Conservation (phyloP, 2,329 filamentous ascomycete genomes). For the Metarhizium rileyi region DNA sequence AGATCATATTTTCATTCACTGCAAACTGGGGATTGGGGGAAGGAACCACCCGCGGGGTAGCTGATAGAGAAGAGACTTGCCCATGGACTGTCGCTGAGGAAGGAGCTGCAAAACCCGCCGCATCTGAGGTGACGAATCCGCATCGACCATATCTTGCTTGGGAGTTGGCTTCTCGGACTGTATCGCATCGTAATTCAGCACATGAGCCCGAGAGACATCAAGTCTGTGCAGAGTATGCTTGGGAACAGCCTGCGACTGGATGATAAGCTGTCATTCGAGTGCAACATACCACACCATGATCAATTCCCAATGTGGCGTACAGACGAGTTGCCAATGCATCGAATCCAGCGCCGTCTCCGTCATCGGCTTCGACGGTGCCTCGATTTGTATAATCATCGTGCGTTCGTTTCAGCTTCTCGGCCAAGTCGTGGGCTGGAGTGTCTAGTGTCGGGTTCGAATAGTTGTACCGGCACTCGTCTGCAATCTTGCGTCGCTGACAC, state of each 20-base stretch:
- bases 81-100: slow-evolving; percentile 17
- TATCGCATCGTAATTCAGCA: background rate
- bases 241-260: background rate
- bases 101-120: slow-evolving; percentile 15
- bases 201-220: background rate
- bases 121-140: slow-evolving; percentile 14
- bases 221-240: background rate
- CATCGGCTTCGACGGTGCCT: slow-evolving; percentile 1
- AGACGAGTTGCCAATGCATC: slow-evolving; percentile 14
- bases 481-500: slow-evolving; percentile 21
- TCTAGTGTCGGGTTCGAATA: slow-evolving; percentile 6
- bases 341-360: slow-evolving; percentile 7
- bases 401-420: slow-evolving; percentile 3
- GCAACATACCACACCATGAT: slow-evolving; percentile 8
- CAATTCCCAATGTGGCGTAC: slow-evolving; percentile 14
- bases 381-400: slow-evolving; percentile 3
- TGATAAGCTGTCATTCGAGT: background rate
- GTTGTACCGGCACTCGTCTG: slow-evolving; percentile 19
- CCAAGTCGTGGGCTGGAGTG: slow-evolving; percentile 1
- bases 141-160: slow-evolving; percentile 11
- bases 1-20: background rate
- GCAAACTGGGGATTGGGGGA: background rate
- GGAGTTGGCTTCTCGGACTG: slow-evolving; percentile 10
- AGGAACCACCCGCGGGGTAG: background rate
- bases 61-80: slow-evolving; percentile 8